Conservation (phyloP, 2,329 filamentous ascomycete species). For the Alternaria brassicae region DNA sequence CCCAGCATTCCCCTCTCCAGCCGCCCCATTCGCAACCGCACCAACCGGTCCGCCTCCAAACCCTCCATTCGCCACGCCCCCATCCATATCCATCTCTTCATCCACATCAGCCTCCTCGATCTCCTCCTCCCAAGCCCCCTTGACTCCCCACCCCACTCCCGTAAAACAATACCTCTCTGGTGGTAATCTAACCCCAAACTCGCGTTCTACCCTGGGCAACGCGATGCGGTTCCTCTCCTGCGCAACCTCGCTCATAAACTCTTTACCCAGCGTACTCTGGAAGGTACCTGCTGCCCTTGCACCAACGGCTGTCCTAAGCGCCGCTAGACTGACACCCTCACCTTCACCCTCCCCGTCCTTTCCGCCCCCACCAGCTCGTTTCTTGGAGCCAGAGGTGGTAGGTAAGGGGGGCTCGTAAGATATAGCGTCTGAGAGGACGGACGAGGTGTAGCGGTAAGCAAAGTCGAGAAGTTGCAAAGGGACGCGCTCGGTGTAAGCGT, state of each 20-base stretch:
- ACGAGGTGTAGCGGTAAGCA: conserved; percentile 80
- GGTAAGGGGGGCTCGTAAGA: conserved; percentile 42
- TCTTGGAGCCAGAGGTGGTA: conserved; percentile 22
- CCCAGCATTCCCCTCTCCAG: conserved; percentile 23
- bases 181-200: conserved; percentile 66
- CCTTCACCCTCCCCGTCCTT: conserved; percentile 46
- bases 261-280: conserved; percentile 67
- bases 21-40: conserved; percentile 24
- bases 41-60: conserved; percentile 35
- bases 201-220: conserved; percentile 57
- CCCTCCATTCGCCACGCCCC: conserved; percentile 44
- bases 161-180: conserved; percentile 64
- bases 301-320: conserved; percentile 75
- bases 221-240: conserved; percentile 56
- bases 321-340: conserved; percentile 66
- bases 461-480: conserved; percentile 85
- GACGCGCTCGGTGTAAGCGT: conserved; percentile 81
- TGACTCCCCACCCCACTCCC: conserved; percentile 44
- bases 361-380: conserved; percentile 24
- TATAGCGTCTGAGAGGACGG: conserved; percentile 70
- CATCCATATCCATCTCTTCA: conserved; percentile 38
- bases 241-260: conserved; percentile 77
- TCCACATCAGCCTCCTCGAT: conserved; percentile 74
- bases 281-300: conserved; percentile 74
- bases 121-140: conserved; percentile 68